Percentiles rank a stretch among this genome's conserved stretches.
Conservation (phyloP, 129 eudicot genomes). For the Ambrosia artemisiifolia region DNA sequence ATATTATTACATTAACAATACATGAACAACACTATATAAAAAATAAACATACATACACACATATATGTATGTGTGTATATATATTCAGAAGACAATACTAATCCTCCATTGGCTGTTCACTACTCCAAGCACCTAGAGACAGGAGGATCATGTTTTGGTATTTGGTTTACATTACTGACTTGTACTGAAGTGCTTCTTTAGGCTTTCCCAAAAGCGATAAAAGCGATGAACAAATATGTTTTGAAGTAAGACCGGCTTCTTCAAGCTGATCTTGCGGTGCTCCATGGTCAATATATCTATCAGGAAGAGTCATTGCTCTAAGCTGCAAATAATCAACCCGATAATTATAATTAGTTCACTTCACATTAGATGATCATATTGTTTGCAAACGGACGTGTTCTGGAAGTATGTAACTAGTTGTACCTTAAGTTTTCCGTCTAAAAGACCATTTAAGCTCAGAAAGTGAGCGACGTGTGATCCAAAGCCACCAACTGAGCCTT, state of each 20-base stretch:
- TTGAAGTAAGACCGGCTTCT: conserved; percentile 77
- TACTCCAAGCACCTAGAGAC: not conserved
- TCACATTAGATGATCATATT: not conserved
- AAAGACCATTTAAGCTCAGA: conserved; percentile 53
- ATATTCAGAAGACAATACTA: conserved; percentile 3
- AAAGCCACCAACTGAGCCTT: conserved; percentile 77
- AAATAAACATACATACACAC: not conserved
- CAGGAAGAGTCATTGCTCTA: conserved; percentile 78
- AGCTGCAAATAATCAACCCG: conserved; percentile 39
- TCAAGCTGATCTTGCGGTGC: conserved; percentile 73
- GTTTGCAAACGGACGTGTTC: not conserved
- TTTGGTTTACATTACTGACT: conserved; percentile 24
- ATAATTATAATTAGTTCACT: conserved; percentile 5
- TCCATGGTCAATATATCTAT: conserved; percentile 77
- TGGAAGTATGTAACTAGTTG: not conserved
- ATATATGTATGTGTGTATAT: not conserved
- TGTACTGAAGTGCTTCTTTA: conserved; percentile 47
- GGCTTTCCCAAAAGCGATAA: conserved; percentile 70
- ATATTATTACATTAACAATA: not conserved
- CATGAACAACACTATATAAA: conserved; percentile 1
- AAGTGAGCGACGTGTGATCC: conserved; percentile 75
- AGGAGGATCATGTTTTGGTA: not conserved
- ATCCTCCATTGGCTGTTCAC: conserved; percentile 2
- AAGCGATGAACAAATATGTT: conserved; percentile 68
- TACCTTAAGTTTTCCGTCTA: conserved; percentile 76